Evolutionary conservation across 2,329 filamentous ascomycete genomes (phyloP), one percentile per base, ranked within the genome.

Genomic region (Pestalotiopsis sp.): DNA sequence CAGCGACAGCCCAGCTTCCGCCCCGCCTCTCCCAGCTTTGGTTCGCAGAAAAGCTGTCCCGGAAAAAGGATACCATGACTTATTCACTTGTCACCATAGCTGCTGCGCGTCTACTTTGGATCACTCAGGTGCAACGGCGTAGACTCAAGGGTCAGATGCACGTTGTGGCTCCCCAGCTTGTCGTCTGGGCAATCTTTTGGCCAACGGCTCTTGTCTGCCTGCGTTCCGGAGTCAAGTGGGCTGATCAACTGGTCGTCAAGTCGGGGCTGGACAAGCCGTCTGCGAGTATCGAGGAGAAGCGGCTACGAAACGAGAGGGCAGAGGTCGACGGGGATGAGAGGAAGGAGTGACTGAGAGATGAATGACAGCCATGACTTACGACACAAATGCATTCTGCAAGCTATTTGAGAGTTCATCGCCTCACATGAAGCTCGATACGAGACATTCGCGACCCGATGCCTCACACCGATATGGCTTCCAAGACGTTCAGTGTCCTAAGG

Each of bases 141-240:
- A 38, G 31, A 6, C 14, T 41, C 14, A 60, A 59, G 13, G 20
- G 41, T 25, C 60, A 9, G 7, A 20, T 17, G 23, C 20, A 39
- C 3, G 27, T 27, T 36, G 59, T 41, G 39, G 59, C 39, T 25
- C 66, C 65, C 25, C 68, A 69, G 60, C 65, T 69, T 12, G 68
- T 64, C 25, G 68, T 69, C 23, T 69, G 65, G 68, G 68, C 68
- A 49, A 66, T 69, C 60, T 69, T 69, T 25, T 69, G 65, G 68
- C 65, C 68, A 2, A 66, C 68, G 45, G 68, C 65, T 13, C 61
- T 67, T 36, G 52, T 61, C 6, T 66, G 57, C 7, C 49, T 69
- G 17, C 27, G 68, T 20, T 52, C 68, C 25, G 68, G 59, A 3
- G 52, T 60, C 49, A 69, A 67, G 65, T 65, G 68, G 68, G 65